phyloP scores from a whole-genome alignment of 176 grass and related monocot genomes.

The Bromus sterilis region DNA sequence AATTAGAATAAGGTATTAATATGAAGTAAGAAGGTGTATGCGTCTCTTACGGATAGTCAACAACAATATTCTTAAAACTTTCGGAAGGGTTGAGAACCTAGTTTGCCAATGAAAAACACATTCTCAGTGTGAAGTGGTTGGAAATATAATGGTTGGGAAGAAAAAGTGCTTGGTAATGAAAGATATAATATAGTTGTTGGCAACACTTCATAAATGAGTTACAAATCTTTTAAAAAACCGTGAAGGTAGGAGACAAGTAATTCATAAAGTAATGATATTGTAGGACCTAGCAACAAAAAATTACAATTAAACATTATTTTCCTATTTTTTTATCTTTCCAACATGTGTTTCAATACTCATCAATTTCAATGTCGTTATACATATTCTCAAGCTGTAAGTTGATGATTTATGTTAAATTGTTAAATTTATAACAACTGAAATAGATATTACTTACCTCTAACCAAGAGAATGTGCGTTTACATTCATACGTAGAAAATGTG shows the following conservation, averaged over 20 bases:
- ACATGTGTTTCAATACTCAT: too few relatives aligned
- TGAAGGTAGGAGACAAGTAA: too few relatives aligned
- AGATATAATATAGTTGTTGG: neutral
- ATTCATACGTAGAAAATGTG: neutral
- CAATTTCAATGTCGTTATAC: too few relatives aligned
- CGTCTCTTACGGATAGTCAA: neutral
- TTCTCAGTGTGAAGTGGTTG: neutral
- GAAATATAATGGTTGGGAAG: neutral
- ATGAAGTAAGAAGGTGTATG: neutral
- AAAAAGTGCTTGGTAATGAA: neutral
- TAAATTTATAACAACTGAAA: neutral
- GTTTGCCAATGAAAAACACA: neutral
- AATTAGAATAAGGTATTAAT: neutral
- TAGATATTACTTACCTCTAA: neutral
- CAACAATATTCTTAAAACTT: conserved; percentile 23
- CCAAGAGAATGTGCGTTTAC: neutral
- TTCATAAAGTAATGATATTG: too few relatives aligned
- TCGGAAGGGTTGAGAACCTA: conserved; percentile 29
- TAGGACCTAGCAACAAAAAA: too few relatives aligned
- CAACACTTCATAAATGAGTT: neutral
- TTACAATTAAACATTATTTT: too few relatives aligned
- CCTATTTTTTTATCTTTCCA: too few relatives aligned
- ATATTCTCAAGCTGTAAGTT: too few relatives aligned
- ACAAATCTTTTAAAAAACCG: too few relatives aligned
- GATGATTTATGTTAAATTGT: neutral